These are phyloP conservation scores for Penicillium angulare DNA, from an alignment of 495 filamentous ascomycete genomes.

Conservation along the genomic window DNA sequence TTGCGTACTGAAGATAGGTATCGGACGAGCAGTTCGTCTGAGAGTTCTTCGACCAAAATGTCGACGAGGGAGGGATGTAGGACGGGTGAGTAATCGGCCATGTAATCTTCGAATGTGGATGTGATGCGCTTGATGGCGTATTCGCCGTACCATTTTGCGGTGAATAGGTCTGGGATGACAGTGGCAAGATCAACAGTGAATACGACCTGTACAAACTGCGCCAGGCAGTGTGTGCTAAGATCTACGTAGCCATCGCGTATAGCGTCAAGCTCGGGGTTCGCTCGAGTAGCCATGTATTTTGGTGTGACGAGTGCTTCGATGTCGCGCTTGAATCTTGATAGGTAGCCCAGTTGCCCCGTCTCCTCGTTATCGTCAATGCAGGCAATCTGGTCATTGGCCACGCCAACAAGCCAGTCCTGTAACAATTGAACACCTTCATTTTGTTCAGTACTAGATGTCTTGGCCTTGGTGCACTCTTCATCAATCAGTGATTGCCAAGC, in stretches of 20 bases:
- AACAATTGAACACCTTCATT: slow-evolving; percentile 74
- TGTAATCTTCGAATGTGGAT: slow-evolving; percentile 91
- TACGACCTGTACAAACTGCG: slow-evolving; percentile 77
- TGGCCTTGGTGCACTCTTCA: slow-evolving; percentile 75
- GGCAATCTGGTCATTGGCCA: slow-evolving; percentile 97
- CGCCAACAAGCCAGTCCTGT: slow-evolving; percentile 94
- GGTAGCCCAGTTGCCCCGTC: slow-evolving; percentile 67
- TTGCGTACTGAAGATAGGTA: slow-evolving; percentile 89
- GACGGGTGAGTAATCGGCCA: slow-evolving; percentile 75
- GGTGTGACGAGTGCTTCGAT: slow-evolving; percentile 76
- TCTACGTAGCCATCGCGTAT: slow-evolving; percentile 92
- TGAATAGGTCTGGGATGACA: slow-evolving; percentile 88
- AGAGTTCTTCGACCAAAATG: slow-evolving; percentile 85
- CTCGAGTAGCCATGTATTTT: slow-evolving; percentile 70
- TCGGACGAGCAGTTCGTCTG: slow-evolving; percentile 79
- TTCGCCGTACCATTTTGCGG: slow-evolving; percentile 77
- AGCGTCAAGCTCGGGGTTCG: slow-evolving; percentile 65
- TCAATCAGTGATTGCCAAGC: slow-evolving; percentile 86
- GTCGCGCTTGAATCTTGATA: slow-evolving; percentile 76
- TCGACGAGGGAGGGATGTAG: slow-evolving; percentile 83
- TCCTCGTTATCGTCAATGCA: slow-evolving; percentile 86
- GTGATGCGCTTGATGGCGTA: slow-evolving; percentile 85
- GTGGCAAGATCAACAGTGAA: slow-evolving; percentile 81
- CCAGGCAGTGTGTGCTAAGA: slow-evolving; percentile 84
- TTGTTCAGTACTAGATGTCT: slow-evolving; percentile 55